phyloP scores from a whole-genome alignment of 164 flowering plant genomes.

The Annona squamosa region DNA sequence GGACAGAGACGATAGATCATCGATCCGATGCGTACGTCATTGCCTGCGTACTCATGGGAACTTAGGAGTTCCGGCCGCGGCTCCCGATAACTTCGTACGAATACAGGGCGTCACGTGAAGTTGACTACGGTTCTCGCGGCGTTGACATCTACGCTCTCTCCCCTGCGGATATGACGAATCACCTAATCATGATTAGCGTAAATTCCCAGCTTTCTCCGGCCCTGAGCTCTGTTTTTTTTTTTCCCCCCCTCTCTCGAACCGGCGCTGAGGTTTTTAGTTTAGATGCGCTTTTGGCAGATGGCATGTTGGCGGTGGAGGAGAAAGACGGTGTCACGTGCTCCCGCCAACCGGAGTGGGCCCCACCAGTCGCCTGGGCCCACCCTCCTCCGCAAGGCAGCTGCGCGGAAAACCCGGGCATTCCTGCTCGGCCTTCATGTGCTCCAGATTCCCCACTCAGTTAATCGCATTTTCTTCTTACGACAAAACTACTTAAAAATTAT shows the following conservation, averaged over 20 bases:
- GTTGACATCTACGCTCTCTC: background rate
- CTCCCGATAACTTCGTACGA: background rate
- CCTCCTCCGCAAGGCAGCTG: background rate
- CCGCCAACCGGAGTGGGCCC: conserved; percentile 4
- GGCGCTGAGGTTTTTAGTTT: too few relatives aligned
- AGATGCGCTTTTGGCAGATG: too few relatives aligned
- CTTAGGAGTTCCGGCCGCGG: background rate
- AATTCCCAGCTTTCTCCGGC: background rate
- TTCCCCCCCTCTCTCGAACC: background rate
- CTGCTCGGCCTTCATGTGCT: conserved; percentile 7
- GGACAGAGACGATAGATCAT: background rate
- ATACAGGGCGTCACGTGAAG: conserved; percentile 5
- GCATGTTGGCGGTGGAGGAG: background rate
- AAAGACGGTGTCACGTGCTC: conserved; percentile 4
- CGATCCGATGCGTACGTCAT: background rate
- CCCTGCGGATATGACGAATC: background rate
- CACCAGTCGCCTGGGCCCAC: background rate
- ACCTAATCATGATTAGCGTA: conserved; percentile 5
- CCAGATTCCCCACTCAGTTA: conserved; percentile 9
- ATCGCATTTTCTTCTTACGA: background rate
- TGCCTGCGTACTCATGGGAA: background rate
- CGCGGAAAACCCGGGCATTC: conserved; percentile 12
- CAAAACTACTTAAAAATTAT: too few relatives aligned
- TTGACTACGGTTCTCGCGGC: conserved; percentile 1
- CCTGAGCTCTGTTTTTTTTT: background rate